These are phyloP conservation scores for Ceratobasidium sp. DNA, from an alignment of 1,284 basidiomycete species.

Conservation along the genomic window DNA sequence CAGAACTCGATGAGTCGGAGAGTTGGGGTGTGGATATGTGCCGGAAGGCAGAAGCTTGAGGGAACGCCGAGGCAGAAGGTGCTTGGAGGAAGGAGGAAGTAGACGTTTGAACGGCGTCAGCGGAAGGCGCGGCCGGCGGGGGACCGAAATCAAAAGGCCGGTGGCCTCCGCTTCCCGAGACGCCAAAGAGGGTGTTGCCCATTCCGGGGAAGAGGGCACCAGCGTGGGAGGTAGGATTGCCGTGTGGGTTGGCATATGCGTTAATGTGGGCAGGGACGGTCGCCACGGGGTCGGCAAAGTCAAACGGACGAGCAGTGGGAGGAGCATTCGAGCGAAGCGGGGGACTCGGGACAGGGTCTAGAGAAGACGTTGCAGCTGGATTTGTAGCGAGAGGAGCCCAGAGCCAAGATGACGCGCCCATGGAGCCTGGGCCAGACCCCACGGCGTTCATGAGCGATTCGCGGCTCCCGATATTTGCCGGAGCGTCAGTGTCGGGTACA, in stretches of 20 bases:
- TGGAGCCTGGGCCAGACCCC: not conserved
- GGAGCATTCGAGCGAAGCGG: conserved; percentile 35
- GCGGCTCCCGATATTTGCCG: too few relatives aligned
- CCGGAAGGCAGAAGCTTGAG: not conserved
- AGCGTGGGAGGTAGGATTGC: not conserved
- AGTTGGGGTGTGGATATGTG: conserved; percentile 4
- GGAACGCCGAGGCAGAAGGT: not conserved
- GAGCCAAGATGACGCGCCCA: conserved; percentile 16
- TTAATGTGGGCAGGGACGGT: conserved; percentile 10
- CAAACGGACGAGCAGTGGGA: conserved; percentile 30
- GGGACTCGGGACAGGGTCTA: not conserved
- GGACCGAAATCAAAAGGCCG: conserved; percentile 28
- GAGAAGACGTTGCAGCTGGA: not conserved
- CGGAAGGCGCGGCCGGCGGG: conserved; percentile 11
- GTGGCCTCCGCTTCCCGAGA: not conserved
- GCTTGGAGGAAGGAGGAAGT: not conserved
- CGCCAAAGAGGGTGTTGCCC: not conserved
- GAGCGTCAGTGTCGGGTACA: too few relatives aligned
- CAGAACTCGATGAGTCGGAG: not conserved
- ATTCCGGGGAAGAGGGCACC: not conserved
- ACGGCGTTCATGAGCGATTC: not conserved
- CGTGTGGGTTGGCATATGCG: conserved; percentile 26
- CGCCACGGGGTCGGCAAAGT: conserved; percentile 20
- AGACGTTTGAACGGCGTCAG: conserved; percentile 13
- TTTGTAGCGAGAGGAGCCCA: conserved; percentile 13